Conservation (phyloP, 805 yeast genomes). For the Yamadazyma kitorensis region DNA sequence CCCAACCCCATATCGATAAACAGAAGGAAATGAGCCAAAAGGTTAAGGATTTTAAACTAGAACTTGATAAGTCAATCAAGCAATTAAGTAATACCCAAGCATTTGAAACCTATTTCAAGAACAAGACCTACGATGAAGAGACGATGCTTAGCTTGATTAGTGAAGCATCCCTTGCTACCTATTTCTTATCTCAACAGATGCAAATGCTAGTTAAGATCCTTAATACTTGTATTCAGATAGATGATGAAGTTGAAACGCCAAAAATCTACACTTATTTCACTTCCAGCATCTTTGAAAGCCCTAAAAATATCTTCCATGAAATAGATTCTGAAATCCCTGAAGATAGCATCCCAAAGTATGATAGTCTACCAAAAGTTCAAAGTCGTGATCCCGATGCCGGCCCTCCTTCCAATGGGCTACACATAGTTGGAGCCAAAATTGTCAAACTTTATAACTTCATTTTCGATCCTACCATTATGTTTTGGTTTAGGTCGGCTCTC, state of each 20-base stretch:
- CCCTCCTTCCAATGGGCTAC: constrained; percentile 22
- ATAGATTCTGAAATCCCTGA: constrained; percentile 10
- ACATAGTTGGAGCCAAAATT: constrained; percentile 18
- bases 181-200: constrained; percentile 7
- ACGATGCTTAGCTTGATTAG: constrained; percentile 22
- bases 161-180: constrained; percentile 19
- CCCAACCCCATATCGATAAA: constrained; percentile 9
- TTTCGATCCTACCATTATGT: constrained; percentile 23
- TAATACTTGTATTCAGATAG: constrained; percentile 9
- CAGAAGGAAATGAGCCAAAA: constrained; percentile 17
- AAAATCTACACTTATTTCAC: constrained; percentile 10
- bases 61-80: constrained; percentile 9
- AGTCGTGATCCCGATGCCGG: constrained; percentile 28
- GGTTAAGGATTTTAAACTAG: constrained; percentile 11
- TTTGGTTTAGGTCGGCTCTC: constrained; percentile 26
- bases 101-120: constrained; percentile 10
- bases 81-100: constrained; percentile 9
- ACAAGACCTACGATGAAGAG: constrained; percentile 20
- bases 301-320: constrained; percentile 6
- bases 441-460: constrained; percentile 17
- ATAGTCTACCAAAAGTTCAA: constrained; percentile 10
- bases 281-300: constrained; percentile 8
- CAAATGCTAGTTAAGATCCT: constrained; percentile 2
- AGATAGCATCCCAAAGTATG: constrained; percentile 9
- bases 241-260: constrained; percentile 10